Evolutionary conservation across 2,329 filamentous ascomycete species (phyloP), one percentile per base, ranked within the genome.

Genomic region (Colletotrichum salicis): DNA sequence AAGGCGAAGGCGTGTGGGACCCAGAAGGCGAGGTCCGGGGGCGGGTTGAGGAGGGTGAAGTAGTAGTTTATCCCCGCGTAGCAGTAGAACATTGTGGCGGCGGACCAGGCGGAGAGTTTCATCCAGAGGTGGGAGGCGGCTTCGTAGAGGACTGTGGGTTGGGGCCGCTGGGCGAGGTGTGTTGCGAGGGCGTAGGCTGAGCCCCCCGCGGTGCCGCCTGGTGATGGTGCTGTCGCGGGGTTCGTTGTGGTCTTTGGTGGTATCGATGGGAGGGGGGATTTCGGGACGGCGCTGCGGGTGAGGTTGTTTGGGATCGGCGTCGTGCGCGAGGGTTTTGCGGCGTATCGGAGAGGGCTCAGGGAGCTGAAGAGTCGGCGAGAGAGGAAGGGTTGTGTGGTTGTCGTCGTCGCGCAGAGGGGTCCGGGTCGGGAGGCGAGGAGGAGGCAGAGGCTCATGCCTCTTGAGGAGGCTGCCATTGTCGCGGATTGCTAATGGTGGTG

Each of bases 91-190:
- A 88, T 87, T 27, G 84, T 72, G 2, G 87, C 87, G 31, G 88
- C 86, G 15, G 82, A 79, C 80, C 91, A 91, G 77, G 89, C 89
- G 57, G 88, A 87, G 75, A 88, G 78, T 73, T 92, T 86, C 79
- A 91, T 92, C 80, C 86, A 85, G 68, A 87, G 87, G 76, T 93
- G 91, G 1, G 90, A 90, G 15, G 90, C 89, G 1, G 88, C 87
- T 76, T 91, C 85, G 83, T 93, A 94, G 55, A 94, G 84, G 3
- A 88, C 80, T 8, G 91, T 90, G 5, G 88, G 85, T 1, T 84
- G 81, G n/a, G 85, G 77, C 73, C 89, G 88, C 70, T 84, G 82
- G 15, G 89, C 87, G 48, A 94, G 85, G 71, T 85, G 86, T 72
- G 86, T 86, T 76, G 86, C 85, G 80, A 87, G 90, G 65, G 81